Conservation (phyloP, 73 alveolate species). For the Paramecium tetraurelia region DNA sequence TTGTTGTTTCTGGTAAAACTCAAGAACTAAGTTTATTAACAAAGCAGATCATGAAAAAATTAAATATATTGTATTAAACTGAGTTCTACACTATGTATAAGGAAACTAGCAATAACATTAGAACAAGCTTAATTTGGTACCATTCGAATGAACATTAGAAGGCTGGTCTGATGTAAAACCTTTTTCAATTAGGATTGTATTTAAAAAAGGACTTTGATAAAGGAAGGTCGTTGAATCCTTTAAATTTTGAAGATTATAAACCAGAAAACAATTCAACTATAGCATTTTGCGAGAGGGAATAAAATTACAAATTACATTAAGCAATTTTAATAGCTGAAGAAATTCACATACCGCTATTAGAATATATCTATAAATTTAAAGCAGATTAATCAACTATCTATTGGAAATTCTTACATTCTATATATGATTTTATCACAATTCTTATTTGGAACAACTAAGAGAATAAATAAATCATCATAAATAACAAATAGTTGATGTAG, state of each 20-base stretch:
- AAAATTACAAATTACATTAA: neutral
- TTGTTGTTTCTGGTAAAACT: neutral
- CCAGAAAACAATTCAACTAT: neutral
- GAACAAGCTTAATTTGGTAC: neutral
- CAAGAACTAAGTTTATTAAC: neutral
- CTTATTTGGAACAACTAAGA: constrained; percentile 11
- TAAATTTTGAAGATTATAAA: neutral
- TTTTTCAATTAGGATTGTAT: neutral
- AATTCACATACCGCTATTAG: neutral
- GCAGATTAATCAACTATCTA: neutral
- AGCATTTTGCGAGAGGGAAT: neutral
- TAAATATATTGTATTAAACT: neutral
- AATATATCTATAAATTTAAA: neutral
- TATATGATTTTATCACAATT: neutral
- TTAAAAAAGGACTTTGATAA: neutral
- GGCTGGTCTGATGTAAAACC: neutral
- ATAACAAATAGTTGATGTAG: neutral
- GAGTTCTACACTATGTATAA: neutral
- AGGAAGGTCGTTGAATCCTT: neutral
- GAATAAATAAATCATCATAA: neutral
- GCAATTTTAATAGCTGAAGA: neutral
- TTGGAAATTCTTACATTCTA: neutral
- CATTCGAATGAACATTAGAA: neutral
- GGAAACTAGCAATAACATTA: neutral
- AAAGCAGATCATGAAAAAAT: neutral